Conservation (phyloP, 306 rosid genomes). For the Begonia fuchsioides region DNA sequence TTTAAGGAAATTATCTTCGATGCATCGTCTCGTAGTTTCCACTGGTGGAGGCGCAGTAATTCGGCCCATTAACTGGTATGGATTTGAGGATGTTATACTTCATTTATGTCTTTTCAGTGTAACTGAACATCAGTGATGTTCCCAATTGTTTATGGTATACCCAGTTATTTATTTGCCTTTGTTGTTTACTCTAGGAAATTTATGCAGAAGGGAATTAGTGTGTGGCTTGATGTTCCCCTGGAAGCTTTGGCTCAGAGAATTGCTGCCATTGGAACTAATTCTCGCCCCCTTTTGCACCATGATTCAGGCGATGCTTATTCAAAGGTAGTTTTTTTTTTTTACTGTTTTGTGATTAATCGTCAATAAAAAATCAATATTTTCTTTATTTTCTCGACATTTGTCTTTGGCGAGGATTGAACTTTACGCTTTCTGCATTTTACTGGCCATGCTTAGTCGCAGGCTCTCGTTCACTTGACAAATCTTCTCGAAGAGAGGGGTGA, state of each 20-base stretch:
- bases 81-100: slow-evolving; percentile 11
- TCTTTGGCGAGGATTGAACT: no score
- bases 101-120: neutral
- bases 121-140: neutral
- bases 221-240: slow-evolving; percentile 91
- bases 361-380: neutral
- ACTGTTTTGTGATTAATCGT: no score
- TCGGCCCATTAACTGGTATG: slow-evolving; percentile 84
- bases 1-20: slow-evolving; percentile 47
- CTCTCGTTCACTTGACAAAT: slow-evolving; percentile 47
- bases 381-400: no score
- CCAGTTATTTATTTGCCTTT: slow-evolving; percentile 5
- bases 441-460: slow-evolving; percentile 28
- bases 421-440: neutral
- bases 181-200: slow-evolving; percentile 41
- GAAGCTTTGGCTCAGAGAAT: slow-evolving; percentile 89
- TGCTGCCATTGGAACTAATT: slow-evolving; percentile 68
- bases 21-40: slow-evolving; percentile 54
- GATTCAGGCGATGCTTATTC: slow-evolving; percentile 68
- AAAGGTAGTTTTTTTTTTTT: slow-evolving; percentile 36
- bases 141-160: no score
- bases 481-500: slow-evolving; percentile 70
- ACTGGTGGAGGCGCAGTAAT: slow-evolving; percentile 94
- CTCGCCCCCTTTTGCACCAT: slow-evolving; percentile 81
- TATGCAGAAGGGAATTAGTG: slow-evolving; percentile 79